Base-by-base conservation (phyloP, 2,329 filamentous ascomycete genomes). In the Ilyonectria sp. region DNA sequence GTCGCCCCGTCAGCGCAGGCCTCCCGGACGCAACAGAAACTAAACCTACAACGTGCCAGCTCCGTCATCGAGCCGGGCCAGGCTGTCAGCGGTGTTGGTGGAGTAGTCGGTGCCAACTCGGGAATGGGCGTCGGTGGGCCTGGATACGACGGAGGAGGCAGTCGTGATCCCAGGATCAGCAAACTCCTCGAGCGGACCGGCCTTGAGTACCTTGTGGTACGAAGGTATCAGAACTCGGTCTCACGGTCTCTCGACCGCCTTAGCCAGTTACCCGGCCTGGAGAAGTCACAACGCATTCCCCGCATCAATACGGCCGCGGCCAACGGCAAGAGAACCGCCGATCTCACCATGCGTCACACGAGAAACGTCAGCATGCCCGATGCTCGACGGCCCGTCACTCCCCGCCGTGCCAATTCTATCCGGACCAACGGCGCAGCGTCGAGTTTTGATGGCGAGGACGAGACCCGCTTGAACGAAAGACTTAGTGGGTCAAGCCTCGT, bases 181-280 rank as follows among this genome's bases (percentile, higher is more conserved):
- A 87, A 89, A 76, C 86, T 92, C 55, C 86, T 93, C 60, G 91
- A 93, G 77, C 86, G 90, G 53, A 92, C 91, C 1, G 90, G 90
- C 17, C 88, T 92, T 79, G 92, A 94, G 76, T 94, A 93, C 77
- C 85, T 91, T n/a, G 91, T 93, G 9, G 90, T 94, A 37, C 87
- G 91, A 60, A 85, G 92, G 50, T 92, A 92, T 76, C 90, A 93
- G 74, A 92, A 93, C 72, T 91, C 92, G 0, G 85, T 94, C 19
- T 89, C 87, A 5, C 86, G 91, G 52, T 91, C 90, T 0, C 80
- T 94, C 19, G 79, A 79, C 46, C 80, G 83, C 4, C 75, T 85
- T 6, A 75, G 75, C 37, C 76, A 85, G 33, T 83, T 90, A 1
- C 86, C 88, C 0, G 86, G 86, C 8, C 78, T 82, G 33, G 83